Base-by-base conservation (phyloP, 768 basidiomycete genomes). In the Phylloporus sp. region DNA sequence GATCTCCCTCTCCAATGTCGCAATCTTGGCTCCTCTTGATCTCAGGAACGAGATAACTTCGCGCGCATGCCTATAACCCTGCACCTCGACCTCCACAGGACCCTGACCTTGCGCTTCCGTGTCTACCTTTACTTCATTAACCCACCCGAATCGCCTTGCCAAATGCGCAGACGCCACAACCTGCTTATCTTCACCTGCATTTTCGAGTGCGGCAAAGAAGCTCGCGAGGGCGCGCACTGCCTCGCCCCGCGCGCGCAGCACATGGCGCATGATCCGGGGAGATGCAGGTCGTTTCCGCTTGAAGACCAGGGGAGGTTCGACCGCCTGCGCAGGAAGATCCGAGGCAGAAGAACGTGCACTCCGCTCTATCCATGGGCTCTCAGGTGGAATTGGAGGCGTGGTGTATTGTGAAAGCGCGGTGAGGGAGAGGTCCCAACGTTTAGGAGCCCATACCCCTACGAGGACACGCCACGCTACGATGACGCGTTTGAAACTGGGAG, bases 391-490 rank as follows among this genome's bases (percentile, higher is more conserved):
- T 15, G 66, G 66, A 4, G 87, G 86, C 14, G 76, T 79, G 8
- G 78, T 87, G 62, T 89, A 90, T 46, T 78, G 82, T 13, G 81
- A 73, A 41, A 95, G 75, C 4, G 86, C 81, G n/a, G 78, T 61
- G 21, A 87, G 64, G 5, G 89, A 79, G 35, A 94, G 71, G 54
- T 96, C 94, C 82, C 84, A 90, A 36, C 70, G 72, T 62, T 79
- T 82, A 6, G 94, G 93, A 1, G 78, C 77, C 96, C 96, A 98
- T 11, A 98, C 81, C 7, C 94, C 96, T 53, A 97, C 79, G 13
- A 99, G 78, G n/a, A 96, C 82, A 44, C 91, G 84, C 93, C 95
- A 99, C n/a, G 93, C 83, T 6, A 94, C 90, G 15, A 86, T 75
- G 38, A 95, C 77, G 33, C 87, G 88, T 67, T 93, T 95, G 39